Base-by-base conservation (phyloP, 1,284 basidiomycete genomes). In the Veloporphyrellus conicus region DNA sequence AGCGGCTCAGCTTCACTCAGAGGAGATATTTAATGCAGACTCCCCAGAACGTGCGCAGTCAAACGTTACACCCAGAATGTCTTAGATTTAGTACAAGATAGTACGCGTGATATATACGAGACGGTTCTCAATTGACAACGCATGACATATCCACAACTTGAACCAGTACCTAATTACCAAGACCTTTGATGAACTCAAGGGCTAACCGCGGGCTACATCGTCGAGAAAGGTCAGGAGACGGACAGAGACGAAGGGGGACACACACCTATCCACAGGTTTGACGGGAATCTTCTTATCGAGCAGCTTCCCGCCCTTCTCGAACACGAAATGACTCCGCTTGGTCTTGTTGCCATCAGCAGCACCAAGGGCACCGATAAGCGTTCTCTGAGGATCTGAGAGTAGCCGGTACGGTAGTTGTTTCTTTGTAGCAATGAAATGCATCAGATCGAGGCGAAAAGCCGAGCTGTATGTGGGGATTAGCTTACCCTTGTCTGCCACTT, bases 291-390 rank as follows among this genome's bases (percentile, higher is more conserved):
- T 82, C 69, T 82, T 87, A 27, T 93, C 85, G 14, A 93, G 68
- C 33, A 95, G 73, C 65, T 89, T 89, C 1, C 91, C 93, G 9
- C 88, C 90, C 66, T 90, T 87, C 56, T 81, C 88, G 57, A 95
- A 93, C 54, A 95, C 79, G 67, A 94, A 94, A 67, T 94, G 91
- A 53, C 87, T 91, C 16, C 92, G 80, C 68, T 88, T 87, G 37
- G 89, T 91, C 71, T 82, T 89, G 38, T 84, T 87, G 3, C 83
- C 86, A 39, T 82, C 81, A 3, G 80, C 85, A 2, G 92, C 91
- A 14, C 93, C 93, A 31, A 98, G 76, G 8, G 81, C 81, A 42
- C 77, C 78, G 61, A 97, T 91, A 29, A 97, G 74, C 32, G 76
- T 66, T 34, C 86, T 79, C 62, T 92, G 81, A 18, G 88, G 90